Evolutionary conservation across 169 alveolate species (phyloP).

Genomic region (Perkinsus marinus): DNA sequence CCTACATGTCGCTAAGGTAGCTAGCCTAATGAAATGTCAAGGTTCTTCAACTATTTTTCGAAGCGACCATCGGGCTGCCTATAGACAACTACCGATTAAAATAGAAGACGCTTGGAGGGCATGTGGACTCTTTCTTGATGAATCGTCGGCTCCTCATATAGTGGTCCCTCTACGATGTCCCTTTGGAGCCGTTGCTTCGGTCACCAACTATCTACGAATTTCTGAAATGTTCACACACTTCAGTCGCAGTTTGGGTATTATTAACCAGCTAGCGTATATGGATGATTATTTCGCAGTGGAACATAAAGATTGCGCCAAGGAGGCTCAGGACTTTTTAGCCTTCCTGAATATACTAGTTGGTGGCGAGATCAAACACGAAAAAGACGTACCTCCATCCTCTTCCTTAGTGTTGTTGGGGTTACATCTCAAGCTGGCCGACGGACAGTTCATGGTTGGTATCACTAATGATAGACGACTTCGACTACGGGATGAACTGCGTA

Average conservation of each 20-base stretch:
- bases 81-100: background rate
- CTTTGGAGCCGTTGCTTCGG: background rate
- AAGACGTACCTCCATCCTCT: background rate
- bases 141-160: background rate
- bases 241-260: background rate
- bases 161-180: background rate
- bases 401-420: background rate
- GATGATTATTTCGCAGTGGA: background rate
- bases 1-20: background rate
- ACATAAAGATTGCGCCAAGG: background rate
- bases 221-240: background rate
- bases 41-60: background rate
- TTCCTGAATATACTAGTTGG: background rate
- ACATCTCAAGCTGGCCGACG: background rate
- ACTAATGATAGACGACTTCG: background rate
- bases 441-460: background rate
- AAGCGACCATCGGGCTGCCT: background rate
- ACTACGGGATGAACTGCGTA: background rate
- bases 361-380: background rate
- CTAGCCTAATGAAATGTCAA: background rate
- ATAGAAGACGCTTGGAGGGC: background rate
- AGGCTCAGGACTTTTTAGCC: background rate
- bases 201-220: background rate
- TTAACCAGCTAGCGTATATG: background rate
- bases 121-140: background rate